Evolutionary conservation across 1,284 basidiomycete species (phyloP).

Genomic region (Naganishia liquefaciens): DNA sequence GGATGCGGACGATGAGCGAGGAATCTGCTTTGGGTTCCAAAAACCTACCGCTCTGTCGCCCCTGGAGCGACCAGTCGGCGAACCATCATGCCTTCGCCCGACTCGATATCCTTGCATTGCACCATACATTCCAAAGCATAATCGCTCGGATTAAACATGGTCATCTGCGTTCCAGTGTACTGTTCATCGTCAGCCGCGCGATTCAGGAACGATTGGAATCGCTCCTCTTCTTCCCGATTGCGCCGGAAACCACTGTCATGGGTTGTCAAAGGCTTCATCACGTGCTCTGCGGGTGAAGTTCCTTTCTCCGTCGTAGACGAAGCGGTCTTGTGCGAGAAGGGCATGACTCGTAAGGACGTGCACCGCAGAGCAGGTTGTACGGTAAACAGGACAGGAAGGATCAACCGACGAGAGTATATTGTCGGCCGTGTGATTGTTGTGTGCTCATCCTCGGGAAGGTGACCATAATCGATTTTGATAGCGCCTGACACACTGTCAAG

Average conservation of each 20-base stretch:
- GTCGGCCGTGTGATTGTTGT: conserved; percentile 22
- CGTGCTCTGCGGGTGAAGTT: conserved; percentile 25
- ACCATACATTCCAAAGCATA: conserved; percentile 84
- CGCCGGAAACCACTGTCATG: conserved; percentile 15
- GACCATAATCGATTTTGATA: conserved; percentile 80
- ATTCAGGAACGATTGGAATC: conserved; percentile 44
- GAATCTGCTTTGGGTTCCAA: conserved; percentile 35
- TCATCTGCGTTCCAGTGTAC: conserved; percentile 81
- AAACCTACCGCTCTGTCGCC: conserved; percentile 65
- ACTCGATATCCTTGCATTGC: conserved; percentile 55
- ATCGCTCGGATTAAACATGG: conserved; percentile 84
- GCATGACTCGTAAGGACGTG: conserved; percentile 72
- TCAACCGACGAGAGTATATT: conserved; percentile 80
- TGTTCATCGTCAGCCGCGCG: conserved; percentile 60
- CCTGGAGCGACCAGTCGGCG: conserved; percentile 74
- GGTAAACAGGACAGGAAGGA: conserved; percentile 81
- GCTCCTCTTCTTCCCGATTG: conserved; percentile 28
- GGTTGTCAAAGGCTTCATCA: not conserved
- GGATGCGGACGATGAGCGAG: not conserved
- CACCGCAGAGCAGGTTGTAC: conserved; percentile 92
- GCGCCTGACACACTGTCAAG: conserved; percentile 67
- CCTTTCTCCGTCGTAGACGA: conserved; percentile 41
- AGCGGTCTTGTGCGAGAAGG: conserved; percentile 23
- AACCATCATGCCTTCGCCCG: conserved; percentile 55
- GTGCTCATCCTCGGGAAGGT: conserved; percentile 50